Conservation (phyloP, 2,329 filamentous ascomycete genomes). For the Colletotrichum sp. region DNA sequence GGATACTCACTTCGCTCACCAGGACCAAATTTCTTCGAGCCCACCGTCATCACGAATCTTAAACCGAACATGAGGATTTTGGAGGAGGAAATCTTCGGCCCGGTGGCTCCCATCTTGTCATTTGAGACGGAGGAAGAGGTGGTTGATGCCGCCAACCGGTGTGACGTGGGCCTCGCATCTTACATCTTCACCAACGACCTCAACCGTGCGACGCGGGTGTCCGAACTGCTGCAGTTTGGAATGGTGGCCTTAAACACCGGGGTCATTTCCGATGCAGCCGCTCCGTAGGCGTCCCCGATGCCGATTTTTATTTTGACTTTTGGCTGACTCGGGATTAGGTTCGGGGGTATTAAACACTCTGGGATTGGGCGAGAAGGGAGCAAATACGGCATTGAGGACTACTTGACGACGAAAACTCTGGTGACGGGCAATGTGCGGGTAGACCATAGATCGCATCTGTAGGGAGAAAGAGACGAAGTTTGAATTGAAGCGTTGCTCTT, state of each 20-base stretch:
- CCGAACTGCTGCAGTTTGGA: slow-evolving; percentile 78
- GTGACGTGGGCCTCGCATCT: slow-evolving; percentile 87
- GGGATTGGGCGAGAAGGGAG: slow-evolving; percentile 83
- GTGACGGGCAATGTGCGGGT: background rate
- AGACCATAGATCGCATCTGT: background rate
- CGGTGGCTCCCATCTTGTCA: slow-evolving; percentile 86
- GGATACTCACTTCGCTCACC: slow-evolving; percentile 68
- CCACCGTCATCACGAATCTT: slow-evolving; percentile 89
- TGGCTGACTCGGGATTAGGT: slow-evolving; percentile 35
- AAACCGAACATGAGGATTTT: slow-evolving; percentile 84
- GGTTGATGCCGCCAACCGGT: slow-evolving; percentile 78
- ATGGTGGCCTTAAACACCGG: slow-evolving; percentile 90
- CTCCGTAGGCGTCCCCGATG: slow-evolving; percentile 36
- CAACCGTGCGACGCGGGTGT: slow-evolving; percentile 64
- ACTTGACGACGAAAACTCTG: slow-evolving; percentile 70
- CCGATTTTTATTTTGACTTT: background rate
- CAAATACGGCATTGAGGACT: slow-evolving; percentile 79
- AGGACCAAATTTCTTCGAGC: slow-evolving; percentile 86
- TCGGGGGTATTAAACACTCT: slow-evolving; percentile 83
- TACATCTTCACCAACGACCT: slow-evolving; percentile 85
- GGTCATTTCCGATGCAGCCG: slow-evolving; percentile 61
- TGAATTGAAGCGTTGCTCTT: background rate
- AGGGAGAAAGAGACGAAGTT: background rate
- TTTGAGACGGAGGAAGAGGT: slow-evolving; percentile 92
- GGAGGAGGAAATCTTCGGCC: slow-evolving; percentile 92